phyloP scores from a whole-genome alignment of 2,329 filamentous ascomycete species.

The Chalara sp. region DNA sequence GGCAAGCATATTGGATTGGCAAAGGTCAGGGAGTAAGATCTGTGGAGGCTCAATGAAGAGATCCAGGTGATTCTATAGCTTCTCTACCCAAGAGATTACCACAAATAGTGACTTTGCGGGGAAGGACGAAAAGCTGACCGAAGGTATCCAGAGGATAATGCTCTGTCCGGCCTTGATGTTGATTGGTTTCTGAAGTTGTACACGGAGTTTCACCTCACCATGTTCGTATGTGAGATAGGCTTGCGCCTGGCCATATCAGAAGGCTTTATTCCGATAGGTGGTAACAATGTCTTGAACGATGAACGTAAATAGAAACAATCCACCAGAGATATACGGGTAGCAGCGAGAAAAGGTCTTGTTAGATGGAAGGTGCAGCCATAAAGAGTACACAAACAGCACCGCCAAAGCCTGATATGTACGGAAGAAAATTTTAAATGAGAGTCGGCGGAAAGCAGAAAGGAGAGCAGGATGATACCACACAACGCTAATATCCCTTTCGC shows the following conservation, averaged over 20 bases:
- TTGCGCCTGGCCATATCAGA: neutral
- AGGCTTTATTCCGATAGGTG: slow-evolving; percentile 8
- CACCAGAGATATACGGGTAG: no score
- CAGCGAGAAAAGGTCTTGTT: neutral
- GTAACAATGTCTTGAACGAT: slow-evolving; percentile 3
- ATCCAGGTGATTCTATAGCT: slow-evolving; percentile 18
- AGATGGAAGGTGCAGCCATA: slow-evolving; percentile 11
- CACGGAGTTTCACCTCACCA: slow-evolving; percentile 2
- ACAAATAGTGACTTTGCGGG: slow-evolving; percentile 24
- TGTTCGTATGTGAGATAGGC: slow-evolving; percentile 5
- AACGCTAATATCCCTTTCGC: no score
- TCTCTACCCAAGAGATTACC: slow-evolving; percentile 19
- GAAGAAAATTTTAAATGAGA: slow-evolving; percentile 15
- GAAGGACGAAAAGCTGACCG: slow-evolving; percentile 12
- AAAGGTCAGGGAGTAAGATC: slow-evolving; percentile 12
- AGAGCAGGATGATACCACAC: slow-evolving; percentile 5
- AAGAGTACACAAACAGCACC: slow-evolving; percentile 7
- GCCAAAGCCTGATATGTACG: slow-evolving; percentile 9
- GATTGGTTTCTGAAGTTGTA: slow-evolving; percentile 13
- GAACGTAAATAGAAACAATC: no score
- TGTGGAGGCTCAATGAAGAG: slow-evolving; percentile 26
- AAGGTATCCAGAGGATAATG: slow-evolving; percentile 14
- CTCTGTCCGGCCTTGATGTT: slow-evolving; percentile 11
- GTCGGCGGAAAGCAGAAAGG: slow-evolving; percentile 8
- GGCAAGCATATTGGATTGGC: no score